Conservation (phyloP, 1,284 basidiomycete genomes). For the Ganoderma sinense region DNA sequence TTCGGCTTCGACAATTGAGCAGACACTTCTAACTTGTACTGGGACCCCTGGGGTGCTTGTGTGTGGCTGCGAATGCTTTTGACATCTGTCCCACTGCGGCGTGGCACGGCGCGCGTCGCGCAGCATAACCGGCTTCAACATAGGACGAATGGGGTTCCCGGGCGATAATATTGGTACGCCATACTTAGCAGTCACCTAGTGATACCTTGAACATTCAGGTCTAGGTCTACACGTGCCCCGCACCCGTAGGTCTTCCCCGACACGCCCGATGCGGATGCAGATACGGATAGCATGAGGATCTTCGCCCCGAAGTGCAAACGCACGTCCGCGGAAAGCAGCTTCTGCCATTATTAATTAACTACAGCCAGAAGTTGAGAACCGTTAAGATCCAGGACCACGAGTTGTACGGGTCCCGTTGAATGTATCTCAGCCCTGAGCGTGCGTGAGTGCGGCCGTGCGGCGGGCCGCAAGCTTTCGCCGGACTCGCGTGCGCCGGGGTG, state of each 20-base stretch:
- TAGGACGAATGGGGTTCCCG: background rate
- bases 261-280: background rate
- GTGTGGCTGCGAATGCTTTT: background rate
- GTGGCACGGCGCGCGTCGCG: background rate
- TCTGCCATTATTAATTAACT: background rate
- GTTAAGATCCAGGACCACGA: background rate
- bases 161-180: background rate
- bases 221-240: background rate
- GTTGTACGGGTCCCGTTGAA: background rate
- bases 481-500: background rate
- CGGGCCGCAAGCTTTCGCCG: background rate
- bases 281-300: background rate
- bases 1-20: background rate
- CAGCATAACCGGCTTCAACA: background rate
- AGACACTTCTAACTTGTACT: background rate
- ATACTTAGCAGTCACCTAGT: background rate
- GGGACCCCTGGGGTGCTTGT: background rate
- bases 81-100: background rate
- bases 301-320: background rate
- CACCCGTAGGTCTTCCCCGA: background rate
- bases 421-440: background rate
- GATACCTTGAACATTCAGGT: background rate
- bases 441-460: too few species aligned
- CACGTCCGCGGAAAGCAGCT: background rate
- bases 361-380: background rate